These are phyloP conservation scores for Eremochloa ophiuroides DNA, from an alignment of 176 grass and related monocot species.

Conservation along the genomic window DNA sequence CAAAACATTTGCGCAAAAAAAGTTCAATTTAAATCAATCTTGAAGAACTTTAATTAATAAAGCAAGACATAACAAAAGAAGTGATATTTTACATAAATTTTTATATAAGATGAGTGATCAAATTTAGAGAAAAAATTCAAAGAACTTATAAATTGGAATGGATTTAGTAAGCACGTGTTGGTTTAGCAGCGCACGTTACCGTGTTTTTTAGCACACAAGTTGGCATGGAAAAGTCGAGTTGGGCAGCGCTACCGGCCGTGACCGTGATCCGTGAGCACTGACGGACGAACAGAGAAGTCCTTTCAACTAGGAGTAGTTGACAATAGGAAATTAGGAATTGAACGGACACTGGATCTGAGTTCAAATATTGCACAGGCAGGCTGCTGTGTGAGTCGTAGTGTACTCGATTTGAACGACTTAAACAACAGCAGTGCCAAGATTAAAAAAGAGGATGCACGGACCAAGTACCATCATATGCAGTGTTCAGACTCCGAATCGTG, in stretches of 20 bases:
- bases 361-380: not conserved
- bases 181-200: slow-evolving; percentile 8
- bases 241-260: not conserved
- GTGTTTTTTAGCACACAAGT: not conserved
- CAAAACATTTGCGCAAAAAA: too few relatives aligned
- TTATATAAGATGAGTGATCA: too few relatives aligned
- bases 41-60: too few relatives aligned
- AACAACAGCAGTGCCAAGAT: not conserved
- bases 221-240: slow-evolving; percentile 8
- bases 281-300: not conserved
- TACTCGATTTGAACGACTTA: slow-evolving; percentile 1
- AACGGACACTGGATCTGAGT: not conserved
- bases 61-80: too few relatives aligned
- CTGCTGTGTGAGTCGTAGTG: not conserved
- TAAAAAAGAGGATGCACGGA: not conserved
- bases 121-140: too few relatives aligned
- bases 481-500: not conserved
- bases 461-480: not conserved
- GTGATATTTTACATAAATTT: too few relatives aligned
- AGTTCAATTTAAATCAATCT: too few relatives aligned
- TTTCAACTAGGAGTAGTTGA: not conserved
- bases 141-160: too few relatives aligned
- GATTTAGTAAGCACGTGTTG: not conserved
- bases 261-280: too few relatives aligned
- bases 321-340: not conserved